Evolutionary conservation across 192 early-diverging fungal genomes (phyloP).

Genomic region (Coemansia sp.): DNA sequence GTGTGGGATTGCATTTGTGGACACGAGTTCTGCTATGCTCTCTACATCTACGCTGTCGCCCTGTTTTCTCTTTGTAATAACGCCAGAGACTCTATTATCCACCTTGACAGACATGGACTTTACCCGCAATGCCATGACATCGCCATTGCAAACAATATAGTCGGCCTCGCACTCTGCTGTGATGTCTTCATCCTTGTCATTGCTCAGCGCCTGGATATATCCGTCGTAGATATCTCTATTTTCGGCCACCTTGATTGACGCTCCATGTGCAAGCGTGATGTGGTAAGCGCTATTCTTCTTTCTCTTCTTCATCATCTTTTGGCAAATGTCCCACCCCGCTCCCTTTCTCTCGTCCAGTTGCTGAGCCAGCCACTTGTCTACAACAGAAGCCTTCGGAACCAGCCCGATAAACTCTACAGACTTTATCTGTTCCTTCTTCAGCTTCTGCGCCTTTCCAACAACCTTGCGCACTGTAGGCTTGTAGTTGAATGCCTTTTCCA

Average conservation of each 20-base stretch:
- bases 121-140: conserved; percentile 43
- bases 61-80: conserved; percentile 4
- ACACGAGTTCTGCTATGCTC: not conserved
- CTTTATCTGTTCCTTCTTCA: conserved; percentile 8
- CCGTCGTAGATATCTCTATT: conserved; percentile 34
- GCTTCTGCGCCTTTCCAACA: conserved; percentile 11
- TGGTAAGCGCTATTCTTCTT: conserved; percentile 34
- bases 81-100: conserved; percentile 6
- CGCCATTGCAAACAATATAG: conserved; percentile 57
- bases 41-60: not conserved
- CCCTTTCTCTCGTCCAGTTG: conserved; percentile 11
- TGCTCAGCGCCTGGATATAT: conserved; percentile 13
- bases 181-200: not conserved
- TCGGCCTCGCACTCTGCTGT: conserved; percentile 40
- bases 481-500: conserved; percentile 52
- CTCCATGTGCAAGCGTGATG: conserved; percentile 58
- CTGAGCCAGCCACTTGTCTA: conserved; percentile 23
- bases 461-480: conserved; percentile 43
- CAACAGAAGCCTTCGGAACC: conserved; percentile 20
- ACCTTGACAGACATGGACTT: conserved; percentile 17
- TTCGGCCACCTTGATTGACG: conserved; percentile 15
- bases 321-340: conserved; percentile 23
- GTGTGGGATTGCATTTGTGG: conserved; percentile 41
- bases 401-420: conserved; percentile 29
- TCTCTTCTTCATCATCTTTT: conserved; percentile 9